Base-by-base conservation (phyloP, 2,329 filamentous ascomycete genomes). In the Pseudocercospora fuligena region DNA sequence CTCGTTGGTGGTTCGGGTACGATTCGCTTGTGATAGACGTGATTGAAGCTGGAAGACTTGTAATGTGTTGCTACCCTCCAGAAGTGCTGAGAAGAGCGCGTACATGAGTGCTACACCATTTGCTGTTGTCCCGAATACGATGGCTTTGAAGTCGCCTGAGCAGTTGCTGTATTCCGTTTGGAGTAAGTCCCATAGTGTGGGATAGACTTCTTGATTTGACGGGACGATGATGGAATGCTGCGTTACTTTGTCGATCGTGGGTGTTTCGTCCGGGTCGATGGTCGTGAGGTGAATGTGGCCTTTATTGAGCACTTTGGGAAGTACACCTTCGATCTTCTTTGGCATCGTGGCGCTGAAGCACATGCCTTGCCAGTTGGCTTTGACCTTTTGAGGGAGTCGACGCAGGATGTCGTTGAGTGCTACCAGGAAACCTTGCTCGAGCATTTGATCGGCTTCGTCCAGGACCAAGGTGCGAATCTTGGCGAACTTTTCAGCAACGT, bases 381-480 rank as follows among this genome's bases (percentile, higher is more conserved):
- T 72, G 11, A 76, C 78, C 78, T 86, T 87, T 6, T 82, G 78
- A 9, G 85, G 85, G 53, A 88, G 80, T 36, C 80, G 78, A 23
- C 76, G 77, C 31, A 87, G 78, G 36, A 88, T 86, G 59, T 82
- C 78, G 70, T 82, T 83, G 63, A 87, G 82, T 23, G 83, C 84
- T 11, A 81, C 80, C 27, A 85, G 78, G 70, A 87, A 87, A 25
- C 86, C 85, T 60, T 82, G 76, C 47, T 86, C 82, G 21, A 87
- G 78, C 85, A 98, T 90, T 80, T 97, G 94, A 76, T 99, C 95
- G 0, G 95, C 95, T 77, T 99, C 95, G 40, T 83, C 80, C 2
- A 82, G 75, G 25, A 84, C 78, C n/a, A 84, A 72, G n/a, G 82
- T 80, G 54, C 78, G 78, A 23, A 82, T 71, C 66, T 83, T 78